phyloP scores from a whole-genome alignment of 257 asterid species.

The Jaltomata sinuosa region DNA sequence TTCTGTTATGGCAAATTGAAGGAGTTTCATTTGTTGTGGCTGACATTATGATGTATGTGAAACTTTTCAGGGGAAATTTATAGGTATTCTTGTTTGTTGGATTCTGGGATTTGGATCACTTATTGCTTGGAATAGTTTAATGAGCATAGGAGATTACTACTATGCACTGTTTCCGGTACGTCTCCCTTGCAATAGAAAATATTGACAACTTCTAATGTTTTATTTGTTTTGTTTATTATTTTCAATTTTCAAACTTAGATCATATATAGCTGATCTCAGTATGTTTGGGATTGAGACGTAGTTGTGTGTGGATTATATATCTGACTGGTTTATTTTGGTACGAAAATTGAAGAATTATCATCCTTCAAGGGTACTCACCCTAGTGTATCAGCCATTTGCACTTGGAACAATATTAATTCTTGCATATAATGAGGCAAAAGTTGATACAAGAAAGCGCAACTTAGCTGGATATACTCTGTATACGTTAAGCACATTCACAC shows the following conservation, averaged over 20 bases:
- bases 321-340: background rate
- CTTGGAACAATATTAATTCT: conserved; percentile 35
- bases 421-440: conserved; percentile 50
- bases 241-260: background rate
- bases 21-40: background rate
- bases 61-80: conserved; percentile 47
- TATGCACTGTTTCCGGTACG: conserved; percentile 61
- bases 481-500: conserved; percentile 49
- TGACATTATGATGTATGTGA: background rate
- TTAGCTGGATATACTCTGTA: conserved; percentile 54
- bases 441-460: conserved; percentile 69
- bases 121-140: conserved; percentile 77
- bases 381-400: conserved; percentile 79
- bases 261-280: background rate
- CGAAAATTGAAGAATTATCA: conserved; percentile 44
- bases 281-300: background rate
- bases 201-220: background rate
- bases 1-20: background rate
- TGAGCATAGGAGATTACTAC: conserved; percentile 69
- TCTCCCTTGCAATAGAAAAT: background rate
- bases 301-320: background rate
- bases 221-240: no score
- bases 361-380: conserved; percentile 74
- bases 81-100: conserved; percentile 53
- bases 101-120: conserved; percentile 88